These are phyloP conservation scores for Chloris gayana DNA, from an alignment of 176 grass and related monocot genomes.

Conservation along the genomic window DNA sequence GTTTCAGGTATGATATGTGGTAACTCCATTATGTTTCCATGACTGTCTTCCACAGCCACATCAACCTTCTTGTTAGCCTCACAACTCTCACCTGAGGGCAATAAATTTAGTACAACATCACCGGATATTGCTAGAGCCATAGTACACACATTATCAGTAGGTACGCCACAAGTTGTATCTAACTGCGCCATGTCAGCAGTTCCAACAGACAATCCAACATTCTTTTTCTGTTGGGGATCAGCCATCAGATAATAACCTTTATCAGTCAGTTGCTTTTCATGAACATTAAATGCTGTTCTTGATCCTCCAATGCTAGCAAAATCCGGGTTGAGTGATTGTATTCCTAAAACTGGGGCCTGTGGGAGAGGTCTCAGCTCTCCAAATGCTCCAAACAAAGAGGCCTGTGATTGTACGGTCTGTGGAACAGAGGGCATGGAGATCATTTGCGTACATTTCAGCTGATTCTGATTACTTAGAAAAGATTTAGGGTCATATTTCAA, in stretches of 20 bases:
- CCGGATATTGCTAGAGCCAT: too few species aligned
- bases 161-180: too few species aligned
- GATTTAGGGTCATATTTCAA: constrained; percentile 31
- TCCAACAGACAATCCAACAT: constrained; percentile 14
- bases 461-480: background rate
- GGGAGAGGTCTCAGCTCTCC: constrained; percentile 37
- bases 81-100: too few species aligned
- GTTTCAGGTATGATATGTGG: too few species aligned
- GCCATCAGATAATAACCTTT: constrained; percentile 10
- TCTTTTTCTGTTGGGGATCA: background rate
- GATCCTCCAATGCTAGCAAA: constrained; percentile 26
- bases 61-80: too few species aligned
- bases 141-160: too few species aligned
- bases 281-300: background rate
- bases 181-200: too few species aligned
- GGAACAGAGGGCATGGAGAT: background rate
- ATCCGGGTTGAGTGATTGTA: too few species aligned
- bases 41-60: too few species aligned
- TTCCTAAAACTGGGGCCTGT: constrained; percentile 1
- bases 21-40: too few species aligned
- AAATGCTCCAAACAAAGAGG: constrained; percentile 32
- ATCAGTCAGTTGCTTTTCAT: constrained; percentile 30
- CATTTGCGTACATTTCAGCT: constrained; percentile 18
- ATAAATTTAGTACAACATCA: too few species aligned
- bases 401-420: constrained; percentile 20